These are phyloP conservation scores for Trichosanthes cucumerina DNA, from an alignment of 306 rosid genomes.

Conservation along the genomic window DNA sequence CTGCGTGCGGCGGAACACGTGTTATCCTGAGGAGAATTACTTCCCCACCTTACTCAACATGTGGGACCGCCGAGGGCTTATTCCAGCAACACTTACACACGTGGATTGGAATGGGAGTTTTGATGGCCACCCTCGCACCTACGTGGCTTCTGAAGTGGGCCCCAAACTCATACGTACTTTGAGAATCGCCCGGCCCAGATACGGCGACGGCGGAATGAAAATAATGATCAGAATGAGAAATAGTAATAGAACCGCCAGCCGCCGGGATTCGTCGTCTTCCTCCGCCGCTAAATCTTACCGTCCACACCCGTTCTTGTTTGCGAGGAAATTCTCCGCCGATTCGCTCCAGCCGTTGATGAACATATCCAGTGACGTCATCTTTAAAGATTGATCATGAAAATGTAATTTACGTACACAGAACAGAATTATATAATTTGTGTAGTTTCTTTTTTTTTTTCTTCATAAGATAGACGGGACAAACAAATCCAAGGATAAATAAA, in stretches of 20 bases:
- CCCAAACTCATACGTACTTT: conserved; percentile 25
- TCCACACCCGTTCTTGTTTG: conserved; percentile 49
- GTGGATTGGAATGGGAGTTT: conserved; percentile 44
- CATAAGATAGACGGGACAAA: neutral
- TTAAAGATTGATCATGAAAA: conserved; percentile 26
- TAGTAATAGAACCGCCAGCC: neutral
- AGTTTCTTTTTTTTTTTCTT: neutral
- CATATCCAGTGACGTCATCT: conserved; percentile 32
- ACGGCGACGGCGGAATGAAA: conserved; percentile 31
- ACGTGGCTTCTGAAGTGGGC: conserved; percentile 28
- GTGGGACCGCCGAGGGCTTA: conserved; percentile 42
- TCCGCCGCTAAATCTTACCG: neutral
- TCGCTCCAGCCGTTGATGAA: conserved; percentile 38
- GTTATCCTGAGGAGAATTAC: conserved; percentile 66
- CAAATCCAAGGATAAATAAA: too few relatives aligned
- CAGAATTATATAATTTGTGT: neutral
- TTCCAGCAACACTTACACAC: conserved; percentile 62
- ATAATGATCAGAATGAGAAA: neutral
- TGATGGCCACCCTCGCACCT: conserved; percentile 59
- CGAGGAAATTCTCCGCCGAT: conserved; percentile 43
- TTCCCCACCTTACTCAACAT: conserved; percentile 60
- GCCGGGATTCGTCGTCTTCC: conserved; percentile 8
- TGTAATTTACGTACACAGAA: neutral
- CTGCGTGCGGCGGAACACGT: conserved; percentile 33
- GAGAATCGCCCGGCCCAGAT: conserved; percentile 31